phyloP scores from a whole-genome alignment of 164 flowering plant genomes.

The Aristolochia californica region DNA sequence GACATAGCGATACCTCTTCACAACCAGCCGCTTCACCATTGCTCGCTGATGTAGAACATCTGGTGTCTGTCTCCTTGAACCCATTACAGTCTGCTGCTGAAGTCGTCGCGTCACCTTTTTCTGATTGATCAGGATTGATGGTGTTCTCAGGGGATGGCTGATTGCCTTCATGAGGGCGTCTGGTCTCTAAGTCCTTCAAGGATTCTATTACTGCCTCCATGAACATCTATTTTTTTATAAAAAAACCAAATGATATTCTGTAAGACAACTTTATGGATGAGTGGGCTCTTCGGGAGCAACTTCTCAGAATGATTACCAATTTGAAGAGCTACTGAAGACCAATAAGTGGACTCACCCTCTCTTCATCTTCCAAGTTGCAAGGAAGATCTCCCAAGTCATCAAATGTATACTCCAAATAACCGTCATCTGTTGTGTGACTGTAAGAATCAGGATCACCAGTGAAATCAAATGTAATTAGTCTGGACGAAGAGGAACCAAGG shows the following conservation, averaged over 20 bases:
- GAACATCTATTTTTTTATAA: slow-evolving; percentile 47
- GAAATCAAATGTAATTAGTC: slow-evolving; percentile 72
- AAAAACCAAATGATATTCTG: not conserved
- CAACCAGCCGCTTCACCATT: not conserved
- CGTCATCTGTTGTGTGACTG: slow-evolving; percentile 55
- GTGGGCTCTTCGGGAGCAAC: no score
- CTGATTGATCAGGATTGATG: slow-evolving; percentile 12
- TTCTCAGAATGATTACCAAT: no score
- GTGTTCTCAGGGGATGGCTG: slow-evolving; percentile 12
- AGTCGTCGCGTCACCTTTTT: slow-evolving; percentile 15
- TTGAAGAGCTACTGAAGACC: no score
- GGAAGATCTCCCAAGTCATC: slow-evolving; percentile 66
- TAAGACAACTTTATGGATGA: not conserved
- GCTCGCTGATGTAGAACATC: not conserved
- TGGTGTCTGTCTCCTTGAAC: not conserved
- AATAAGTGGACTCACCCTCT: slow-evolving; percentile 38
- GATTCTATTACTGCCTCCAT: slow-evolving; percentile 80
- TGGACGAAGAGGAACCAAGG: slow-evolving; percentile 48
- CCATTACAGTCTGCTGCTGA: slow-evolving; percentile 9
- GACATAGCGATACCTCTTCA: no score
- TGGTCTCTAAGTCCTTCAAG: slow-evolving; percentile 53
- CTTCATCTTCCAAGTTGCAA: slow-evolving; percentile 73
- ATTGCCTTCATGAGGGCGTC: slow-evolving; percentile 25
- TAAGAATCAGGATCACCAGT: slow-evolving; percentile 51
- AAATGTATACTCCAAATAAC: slow-evolving; percentile 66